Conservation (phyloP, 192 early-diverging fungal species). For the Gonapodya sp. region DNA sequence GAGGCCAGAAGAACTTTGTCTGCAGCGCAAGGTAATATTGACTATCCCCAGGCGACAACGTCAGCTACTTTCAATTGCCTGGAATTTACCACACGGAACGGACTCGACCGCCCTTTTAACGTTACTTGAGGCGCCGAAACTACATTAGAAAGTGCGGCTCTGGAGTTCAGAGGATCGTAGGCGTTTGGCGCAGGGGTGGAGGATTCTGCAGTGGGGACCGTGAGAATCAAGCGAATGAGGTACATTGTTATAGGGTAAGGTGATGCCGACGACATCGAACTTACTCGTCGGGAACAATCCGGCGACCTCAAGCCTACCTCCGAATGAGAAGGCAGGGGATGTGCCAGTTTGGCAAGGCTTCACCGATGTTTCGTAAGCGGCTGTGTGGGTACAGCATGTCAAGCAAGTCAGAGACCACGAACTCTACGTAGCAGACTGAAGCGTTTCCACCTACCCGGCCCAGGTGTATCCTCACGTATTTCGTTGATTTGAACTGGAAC, state of each 20-base stretch:
- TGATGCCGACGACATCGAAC: neutral
- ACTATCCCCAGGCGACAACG: neutral
- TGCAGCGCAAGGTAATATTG: too few species aligned
- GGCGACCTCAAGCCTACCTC: neutral
- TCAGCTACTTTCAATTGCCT: neutral
- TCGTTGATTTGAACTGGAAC: neutral
- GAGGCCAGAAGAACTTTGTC: too few species aligned
- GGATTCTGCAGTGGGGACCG: neutral
- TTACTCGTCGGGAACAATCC: neutral
- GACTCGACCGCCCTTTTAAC: neutral
- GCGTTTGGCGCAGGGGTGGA: neutral
- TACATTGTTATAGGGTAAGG: neutral
- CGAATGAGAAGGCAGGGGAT: neutral
- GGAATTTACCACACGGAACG: neutral
- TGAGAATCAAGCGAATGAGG: too few species aligned
- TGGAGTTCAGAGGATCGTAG: neutral
- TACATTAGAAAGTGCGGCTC: neutral
- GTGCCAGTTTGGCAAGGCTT: neutral
- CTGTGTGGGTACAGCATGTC: too few species aligned
- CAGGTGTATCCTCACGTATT: neutral
- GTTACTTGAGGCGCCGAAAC: neutral
- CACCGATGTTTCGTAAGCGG: neutral
- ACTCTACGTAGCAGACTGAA: too few species aligned
- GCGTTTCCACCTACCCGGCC: neutral
- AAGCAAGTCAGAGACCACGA: too few species aligned